Percentiles rank a stretch among this genome's conserved stretches.
Evolutionary conservation across 495 filamentous ascomycete species (phyloP).

Genomic region (Neurospora africana): DNA sequence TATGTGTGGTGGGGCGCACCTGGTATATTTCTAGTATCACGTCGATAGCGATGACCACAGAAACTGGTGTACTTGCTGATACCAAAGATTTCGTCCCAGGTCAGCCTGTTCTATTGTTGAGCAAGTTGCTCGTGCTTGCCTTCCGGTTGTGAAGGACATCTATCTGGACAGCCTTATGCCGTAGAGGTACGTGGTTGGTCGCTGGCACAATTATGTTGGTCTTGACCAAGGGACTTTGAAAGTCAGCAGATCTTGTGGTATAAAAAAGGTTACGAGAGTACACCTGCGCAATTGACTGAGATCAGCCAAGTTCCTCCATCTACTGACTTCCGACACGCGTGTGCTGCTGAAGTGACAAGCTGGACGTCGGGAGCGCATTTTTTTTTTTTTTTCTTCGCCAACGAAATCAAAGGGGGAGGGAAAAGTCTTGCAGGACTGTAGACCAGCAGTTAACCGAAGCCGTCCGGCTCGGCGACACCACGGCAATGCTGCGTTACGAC

Average conservation of each 20-base stretch:
- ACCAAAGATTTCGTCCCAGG: neutral
- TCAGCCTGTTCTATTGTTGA: neutral
- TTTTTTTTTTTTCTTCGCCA: neutral
- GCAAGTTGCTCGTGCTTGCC: neutral
- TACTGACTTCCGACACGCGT: neutral
- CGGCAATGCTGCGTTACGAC: conserved; percentile 6
- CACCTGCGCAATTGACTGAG: neutral
- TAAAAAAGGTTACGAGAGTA: too few relatives aligned
- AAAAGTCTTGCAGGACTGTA: neutral
- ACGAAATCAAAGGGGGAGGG: neutral
- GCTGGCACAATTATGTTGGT: neutral
- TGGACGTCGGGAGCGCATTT: neutral
- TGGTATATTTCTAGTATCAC: neutral
- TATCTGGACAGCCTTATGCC: neutral
- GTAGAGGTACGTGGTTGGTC: neutral
- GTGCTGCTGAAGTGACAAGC: neutral
- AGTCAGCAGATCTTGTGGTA: neutral
- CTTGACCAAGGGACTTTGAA: neutral
- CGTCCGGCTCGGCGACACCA: conserved; percentile 6
- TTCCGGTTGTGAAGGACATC: neutral
- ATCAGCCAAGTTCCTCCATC: neutral
- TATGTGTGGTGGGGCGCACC: neutral
- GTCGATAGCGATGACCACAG: neutral
- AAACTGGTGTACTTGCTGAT: neutral
- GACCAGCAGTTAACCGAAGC: conserved; percentile 10